Base-by-base conservation (phyloP, 257 asterid genomes). In the Penstemon davidsonii region DNA sequence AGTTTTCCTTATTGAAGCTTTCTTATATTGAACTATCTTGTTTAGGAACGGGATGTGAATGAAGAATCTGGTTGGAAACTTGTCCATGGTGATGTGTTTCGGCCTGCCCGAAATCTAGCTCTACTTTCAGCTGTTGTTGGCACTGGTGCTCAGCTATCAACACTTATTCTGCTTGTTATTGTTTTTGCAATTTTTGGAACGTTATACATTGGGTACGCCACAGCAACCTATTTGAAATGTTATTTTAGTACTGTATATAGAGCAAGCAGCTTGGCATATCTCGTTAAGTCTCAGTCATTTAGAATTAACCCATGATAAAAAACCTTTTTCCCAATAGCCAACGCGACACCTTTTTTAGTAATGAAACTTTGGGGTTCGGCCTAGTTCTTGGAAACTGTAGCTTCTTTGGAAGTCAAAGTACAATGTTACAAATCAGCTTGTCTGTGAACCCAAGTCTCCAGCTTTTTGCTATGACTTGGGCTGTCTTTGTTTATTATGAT, bases 61-160 rank as follows among this genome's bases (percentile, higher is more conserved):
- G 97, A 91, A 72, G 96, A 85, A 78, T 87, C 97, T 73, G 96
- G 97, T 64, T 91, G 97, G 97, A 91, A 91, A 75, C 96, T 91
- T 68, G 91, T 91, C 80, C 96, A 88, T 77, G 97, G 95, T 57
- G 97, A 91, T 81, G 96, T 91, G 44, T 91, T 91, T 81, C 89
- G 97, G 42, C 84, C 97, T 70, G 71, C 95, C 45, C 83, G 58
- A 68, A 78, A 80, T 78, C 68, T 88, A 65, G 92, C 86, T 71
- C 80, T 91, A 45, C 88, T 91, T 38, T 81, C 96, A 55, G 96
- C 96, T 70, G 83, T 88, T 66, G 95, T 91, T 67, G 97, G 97
- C 85, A 88, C 93, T 69, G 97, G 97, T 11, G 91, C 96, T 71
- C 97, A 88, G 75, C 85, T 91, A 36, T 78, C 95, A 65, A 75